Evolutionary conservation across 805 yeast species (phyloP), one percentile per base, ranked within the genome.

Genomic region (Scheffersomyces spartinae): DNA sequence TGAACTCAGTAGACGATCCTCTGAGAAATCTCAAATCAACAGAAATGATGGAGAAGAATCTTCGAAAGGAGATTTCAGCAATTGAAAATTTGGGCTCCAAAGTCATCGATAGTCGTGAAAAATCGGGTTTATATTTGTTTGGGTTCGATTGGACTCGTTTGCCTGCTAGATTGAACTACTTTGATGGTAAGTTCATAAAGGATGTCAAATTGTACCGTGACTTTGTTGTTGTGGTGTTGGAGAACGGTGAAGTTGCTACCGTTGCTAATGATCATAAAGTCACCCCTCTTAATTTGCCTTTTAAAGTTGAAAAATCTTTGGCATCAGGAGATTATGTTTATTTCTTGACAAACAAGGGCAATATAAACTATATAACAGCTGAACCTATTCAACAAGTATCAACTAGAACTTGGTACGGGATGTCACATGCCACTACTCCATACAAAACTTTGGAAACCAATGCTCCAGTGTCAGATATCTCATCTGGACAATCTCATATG

Each of bases 241-340:
- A 62, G 1, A 67, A 65, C 9, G 97, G 96, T 11, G 68, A 78
- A 40, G 60, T 84, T 17, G 73, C 71, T 28, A 80, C 78, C 43
- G 83, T 86, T 81, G 72, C 74, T n/a, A 40, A 47, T 15, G 67
- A 63, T 1, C 43, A 42, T 27, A 42, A 49, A 21, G 19, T 23
- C 10, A 27, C 38, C 13, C 24, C 32, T 26, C 26, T 48, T 4
- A 34, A 36, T 10, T 28, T 55, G 15, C 64, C 64, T 2, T 34
- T 22, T 27, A 54, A 45, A 20, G 40, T 49, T 5, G 30, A 33
- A 4, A 37, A 38, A 24, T 47, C 47, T 15, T n/a, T n/a, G n/a
- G n/a, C n/a, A n/a, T n/a, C n/a, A n/a, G n/a, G n/a, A n/a, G n/a
- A n/a, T n/a, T n/a, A n/a, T n/a, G 45, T 68, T 9, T 65, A 66